A percentile compares a stretch with the other conserved stretches of the same genome.
phyloP scores from a whole-genome alignment of 371 early-diverging fungal species.

The Quaeritorhiza haematococci region DNA sequence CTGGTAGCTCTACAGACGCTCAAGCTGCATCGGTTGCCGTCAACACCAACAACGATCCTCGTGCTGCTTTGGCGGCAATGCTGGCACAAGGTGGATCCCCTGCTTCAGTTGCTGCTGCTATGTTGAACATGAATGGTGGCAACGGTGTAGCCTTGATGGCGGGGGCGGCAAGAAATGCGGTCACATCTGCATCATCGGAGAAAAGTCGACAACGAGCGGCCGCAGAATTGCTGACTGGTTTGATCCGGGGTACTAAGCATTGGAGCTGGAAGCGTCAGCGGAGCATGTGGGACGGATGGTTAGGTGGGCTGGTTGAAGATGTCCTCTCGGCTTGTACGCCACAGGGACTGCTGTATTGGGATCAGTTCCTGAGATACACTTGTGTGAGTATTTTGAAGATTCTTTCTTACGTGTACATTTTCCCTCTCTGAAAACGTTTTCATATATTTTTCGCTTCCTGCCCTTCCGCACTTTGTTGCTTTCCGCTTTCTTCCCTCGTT shows the following conservation, averaged over 20 bases:
- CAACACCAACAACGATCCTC: no score
- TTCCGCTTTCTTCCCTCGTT: no score
- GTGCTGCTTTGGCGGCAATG: no score
- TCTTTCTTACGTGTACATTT: no score
- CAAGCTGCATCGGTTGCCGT: no score
- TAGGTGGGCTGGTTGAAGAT: conserved; percentile 36
- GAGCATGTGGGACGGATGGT: conserved; percentile 61
- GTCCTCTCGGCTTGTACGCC: conserved; percentile 19
- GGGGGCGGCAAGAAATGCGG: conserved; percentile 33
- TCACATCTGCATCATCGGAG: no score
- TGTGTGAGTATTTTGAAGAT: conserved; percentile 10
- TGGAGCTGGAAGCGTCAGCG: conserved; percentile 52
- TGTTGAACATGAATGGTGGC: no score
- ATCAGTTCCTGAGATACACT: conserved; percentile 14
- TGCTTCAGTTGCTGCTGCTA: no score
- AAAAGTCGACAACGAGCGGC: conserved; percentile 74
- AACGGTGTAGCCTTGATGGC: background rate
- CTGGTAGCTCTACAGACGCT: no score
- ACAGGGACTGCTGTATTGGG: conserved; percentile 29
- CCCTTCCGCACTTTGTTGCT: no score
- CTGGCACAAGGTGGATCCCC: no score
- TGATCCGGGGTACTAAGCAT: conserved; percentile 81
- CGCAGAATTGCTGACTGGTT: conserved; percentile 70
- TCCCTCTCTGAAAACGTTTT: background rate
- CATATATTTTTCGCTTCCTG: background rate